Conservation (phyloP, 2,329 filamentous ascomycete genomes). For the Pseudocercospora fijiensis region DNA sequence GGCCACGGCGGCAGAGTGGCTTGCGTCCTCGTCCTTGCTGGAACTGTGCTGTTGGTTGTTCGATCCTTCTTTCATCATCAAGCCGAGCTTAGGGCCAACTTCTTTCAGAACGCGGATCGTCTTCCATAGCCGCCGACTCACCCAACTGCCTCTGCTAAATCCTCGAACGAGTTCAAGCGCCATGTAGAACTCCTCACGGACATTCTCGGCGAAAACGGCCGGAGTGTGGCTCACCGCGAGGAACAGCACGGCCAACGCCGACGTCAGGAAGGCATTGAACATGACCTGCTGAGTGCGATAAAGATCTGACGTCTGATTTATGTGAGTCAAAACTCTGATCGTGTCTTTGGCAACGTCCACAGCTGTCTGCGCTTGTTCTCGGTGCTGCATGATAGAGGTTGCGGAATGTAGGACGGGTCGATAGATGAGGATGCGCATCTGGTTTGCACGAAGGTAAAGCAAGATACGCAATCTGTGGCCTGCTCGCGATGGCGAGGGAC, state of each 20-base stretch:
- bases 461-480: slow-evolving; percentile 75
- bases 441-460: slow-evolving; percentile 82
- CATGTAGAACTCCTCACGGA: slow-evolving; percentile 76
- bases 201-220: slow-evolving; percentile 65
- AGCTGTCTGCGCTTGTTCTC: slow-evolving; percentile 68
- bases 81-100: slow-evolving; percentile 67
- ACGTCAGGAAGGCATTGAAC: slow-evolving; percentile 77
- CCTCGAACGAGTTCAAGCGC: slow-evolving; percentile 72
- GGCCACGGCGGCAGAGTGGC: slow-evolving; percentile 62
- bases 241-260: slow-evolving; percentile 72
- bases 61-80: slow-evolving; percentile 41
- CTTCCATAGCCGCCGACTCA: slow-evolving; percentile 71
- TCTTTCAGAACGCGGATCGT: slow-evolving; percentile 70
- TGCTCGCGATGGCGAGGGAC: slow-evolving; percentile 58
- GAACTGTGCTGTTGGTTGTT: background rate
- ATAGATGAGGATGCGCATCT: slow-evolving; percentile 86
- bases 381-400: slow-evolving; percentile 76
- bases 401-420: slow-evolving; percentile 83
- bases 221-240: slow-evolving; percentile 74
- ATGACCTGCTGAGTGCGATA: slow-evolving; percentile 72
- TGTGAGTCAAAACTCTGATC: slow-evolving; percentile 66
- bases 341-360: slow-evolving; percentile 76
- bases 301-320: slow-evolving; percentile 70
- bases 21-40: slow-evolving; percentile 49
- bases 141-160: slow-evolving; percentile 68